These are phyloP conservation scores for Chlamydomonas sp. DNA, from an alignment of 139 green algal genomes.

Conservation along the genomic window DNA sequence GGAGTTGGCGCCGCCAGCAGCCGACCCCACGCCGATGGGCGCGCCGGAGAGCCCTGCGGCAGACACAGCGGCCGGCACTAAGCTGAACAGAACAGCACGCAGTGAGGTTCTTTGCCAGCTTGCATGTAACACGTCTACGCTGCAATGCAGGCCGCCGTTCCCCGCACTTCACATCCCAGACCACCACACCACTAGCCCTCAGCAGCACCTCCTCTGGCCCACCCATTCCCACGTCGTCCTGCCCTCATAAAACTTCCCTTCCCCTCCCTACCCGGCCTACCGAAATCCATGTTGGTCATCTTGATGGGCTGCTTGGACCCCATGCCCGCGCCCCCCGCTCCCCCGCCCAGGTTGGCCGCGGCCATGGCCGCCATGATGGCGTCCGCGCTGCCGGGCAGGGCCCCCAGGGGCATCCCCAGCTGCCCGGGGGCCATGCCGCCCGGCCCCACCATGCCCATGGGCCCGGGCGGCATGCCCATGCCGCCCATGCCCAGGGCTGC, in stretches of 20 bases:
- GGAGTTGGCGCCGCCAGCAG: not conserved
- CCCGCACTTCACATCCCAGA: too few species aligned
- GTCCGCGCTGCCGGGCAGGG: not conserved
- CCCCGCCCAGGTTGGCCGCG: not conserved
- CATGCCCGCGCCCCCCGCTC: not conserved
- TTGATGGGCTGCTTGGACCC: conserved; percentile 13
- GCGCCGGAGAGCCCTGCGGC: too few species aligned
- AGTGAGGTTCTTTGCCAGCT: too few species aligned
- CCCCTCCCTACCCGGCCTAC: not conserved
- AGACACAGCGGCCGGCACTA: not conserved
- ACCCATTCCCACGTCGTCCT: too few species aligned
- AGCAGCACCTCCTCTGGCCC: too few species aligned
- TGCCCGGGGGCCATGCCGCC: not conserved
- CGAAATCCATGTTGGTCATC: conserved; percentile 34
- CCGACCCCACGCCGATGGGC: not conserved
- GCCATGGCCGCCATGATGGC: not conserved
- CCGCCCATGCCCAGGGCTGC: not conserved
- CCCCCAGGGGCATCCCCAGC: conserved; percentile 3
- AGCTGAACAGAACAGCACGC: too few species aligned
- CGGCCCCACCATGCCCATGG: not conserved
- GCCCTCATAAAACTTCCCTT: not conserved
- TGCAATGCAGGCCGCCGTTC: too few species aligned
- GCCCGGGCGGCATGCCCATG: too few species aligned
- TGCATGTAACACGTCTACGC: too few species aligned
- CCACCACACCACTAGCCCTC: too few species aligned